Base-by-base conservation (phyloP, 73 alveolate genomes). In the Paraurostyla sp. region DNA sequence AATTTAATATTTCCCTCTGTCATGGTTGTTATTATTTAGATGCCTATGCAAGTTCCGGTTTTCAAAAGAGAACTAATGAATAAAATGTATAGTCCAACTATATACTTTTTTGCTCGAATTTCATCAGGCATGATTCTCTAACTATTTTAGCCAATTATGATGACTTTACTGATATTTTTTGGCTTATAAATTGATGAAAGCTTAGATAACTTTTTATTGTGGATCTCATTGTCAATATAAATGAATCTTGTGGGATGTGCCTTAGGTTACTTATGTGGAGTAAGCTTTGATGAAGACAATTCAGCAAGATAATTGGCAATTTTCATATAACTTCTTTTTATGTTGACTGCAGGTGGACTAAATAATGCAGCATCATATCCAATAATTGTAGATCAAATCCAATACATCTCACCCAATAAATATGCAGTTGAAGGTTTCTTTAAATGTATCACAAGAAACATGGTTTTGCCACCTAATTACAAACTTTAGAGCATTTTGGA, bases 1-100 rank as follows among this genome's bases (percentile, higher is more conserved):
- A 85, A 50, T 27, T 48, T 85, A 40, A 45, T 69, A 48, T 59
- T 85, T 48, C 87, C 92, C 20, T n/a, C 92, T 65, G 0, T 48
- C 35, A 48, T 49, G 46, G 43, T 43, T 15, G 92, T 85, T 13
- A 63, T 85, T 16, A 50, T 60, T 7, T 54, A 85, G 41, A 85
- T 85, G 71, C 92, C 92, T 49, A n/a, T 85, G 65, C 46, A 68
- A 43, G 80, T 85, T 30, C 92, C 92, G 9, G 92, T 85, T 0
- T 68, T 85, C 32, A 65, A 60, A 20, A 85, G 92, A 69, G 92
- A 85, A 58, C 81, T 60, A 11, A 69, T 45, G 80, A 42, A 48
- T 30, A 65, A 85, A 38, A 42, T 85, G 83, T 85, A 85, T 48
- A 48, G 78, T 0, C 83, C 85, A 32, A 60, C 48, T 45, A 38